These are phyloP conservation scores for Pythium aquatile DNA, from an alignment of 352 stramenopile species.

Conservation along the genomic window DNA sequence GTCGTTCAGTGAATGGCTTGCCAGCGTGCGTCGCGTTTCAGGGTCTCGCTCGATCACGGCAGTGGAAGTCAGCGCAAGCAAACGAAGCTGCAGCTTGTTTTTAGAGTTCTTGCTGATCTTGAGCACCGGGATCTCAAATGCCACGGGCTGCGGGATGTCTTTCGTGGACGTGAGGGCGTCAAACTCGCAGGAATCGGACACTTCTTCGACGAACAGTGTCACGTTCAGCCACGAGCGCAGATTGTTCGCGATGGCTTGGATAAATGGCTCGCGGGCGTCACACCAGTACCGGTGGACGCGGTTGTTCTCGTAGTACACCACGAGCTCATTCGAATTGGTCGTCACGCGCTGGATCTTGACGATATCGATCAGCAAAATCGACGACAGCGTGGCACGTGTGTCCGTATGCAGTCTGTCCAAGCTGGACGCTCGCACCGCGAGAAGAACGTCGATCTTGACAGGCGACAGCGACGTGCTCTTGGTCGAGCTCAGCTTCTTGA, in stretches of 20 bases:
- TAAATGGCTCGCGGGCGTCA: conserved; percentile 84
- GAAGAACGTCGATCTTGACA: conserved; percentile 67
- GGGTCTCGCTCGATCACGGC: conserved; percentile 76
- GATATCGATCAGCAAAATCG: conserved; percentile 84
- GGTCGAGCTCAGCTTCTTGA: conserved; percentile 85
- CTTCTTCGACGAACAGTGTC: conserved; percentile 80
- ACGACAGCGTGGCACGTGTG: conserved; percentile 67
- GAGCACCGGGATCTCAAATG: conserved; percentile 82
- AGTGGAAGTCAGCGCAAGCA: conserved; percentile 67
- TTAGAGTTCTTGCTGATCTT: conserved; percentile 84
- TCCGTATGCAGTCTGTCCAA: conserved; percentile 72
- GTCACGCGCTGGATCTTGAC: conserved; percentile 87
- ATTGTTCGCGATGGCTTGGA: conserved; percentile 86
- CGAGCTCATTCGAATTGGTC: conserved; percentile 78
- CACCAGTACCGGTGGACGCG: conserved; percentile 87
- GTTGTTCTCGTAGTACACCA: conserved; percentile 87
- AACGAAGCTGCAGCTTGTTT: conserved; percentile 67
- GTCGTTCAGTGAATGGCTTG: conserved; percentile 66
- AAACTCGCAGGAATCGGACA: conserved; percentile 82
- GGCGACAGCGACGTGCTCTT: conserved; percentile 60
- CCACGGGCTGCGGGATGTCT: conserved; percentile 76
- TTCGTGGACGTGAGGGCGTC: conserved; percentile 73
- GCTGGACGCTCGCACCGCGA: conserved; percentile 76
- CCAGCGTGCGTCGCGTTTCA: conserved; percentile 63
- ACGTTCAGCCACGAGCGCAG: conserved; percentile 82